Base-by-base conservation (phyloP, 2,329 filamentous ascomycete species). In the Sporothrix pseudoabietina region DNA sequence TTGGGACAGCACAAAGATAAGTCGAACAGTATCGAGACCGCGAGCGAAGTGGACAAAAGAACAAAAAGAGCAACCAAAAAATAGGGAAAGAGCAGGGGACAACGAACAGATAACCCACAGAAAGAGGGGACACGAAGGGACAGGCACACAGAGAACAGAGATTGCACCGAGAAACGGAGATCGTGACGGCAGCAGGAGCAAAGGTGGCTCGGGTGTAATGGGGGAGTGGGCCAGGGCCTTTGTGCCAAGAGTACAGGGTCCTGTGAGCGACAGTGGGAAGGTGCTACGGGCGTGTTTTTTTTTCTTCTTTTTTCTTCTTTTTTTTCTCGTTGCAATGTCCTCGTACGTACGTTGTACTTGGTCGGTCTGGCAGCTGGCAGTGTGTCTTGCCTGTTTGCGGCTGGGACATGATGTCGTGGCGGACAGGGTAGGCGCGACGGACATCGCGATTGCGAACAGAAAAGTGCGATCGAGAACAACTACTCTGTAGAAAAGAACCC, bases 191-290 rank as follows among this genome's bases (percentile, higher is more conserved):
- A 7, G 2, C 26, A 44, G 35, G 65, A 68, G 65, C 14, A 14
- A 47, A 32, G 47, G 44, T 49, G 41, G 44, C 26, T 26, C 26
- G 26, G 26, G 26, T 22, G 35, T 30, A 39, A 66, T n/a, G 41
- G 19, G 9, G 35, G 59, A 22, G 44, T 52, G 65, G 65, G 63
- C 22, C 41, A 49, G 22, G 44, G 12, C 22, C n/a, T 44, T 32
- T 44, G 9, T 66, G 63, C 63, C 63, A 68, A 68, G 63, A 22
- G 41, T n/a, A 49, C 63, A 68, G 63, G 63, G 63, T 49, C 63
- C 63, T 68, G 59, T 65, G 59, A 44, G 4, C 57, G 30, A 61
- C 59, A 65, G 63, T 10, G 22, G 7, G 26, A 35, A 26, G 14
- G 26, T 30, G 61, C 61, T 12, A 65, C 32, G 63, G 44, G 7